Base-by-base conservation (phyloP, 805 yeast species). In the Hanseniaspora vineae region DNA sequence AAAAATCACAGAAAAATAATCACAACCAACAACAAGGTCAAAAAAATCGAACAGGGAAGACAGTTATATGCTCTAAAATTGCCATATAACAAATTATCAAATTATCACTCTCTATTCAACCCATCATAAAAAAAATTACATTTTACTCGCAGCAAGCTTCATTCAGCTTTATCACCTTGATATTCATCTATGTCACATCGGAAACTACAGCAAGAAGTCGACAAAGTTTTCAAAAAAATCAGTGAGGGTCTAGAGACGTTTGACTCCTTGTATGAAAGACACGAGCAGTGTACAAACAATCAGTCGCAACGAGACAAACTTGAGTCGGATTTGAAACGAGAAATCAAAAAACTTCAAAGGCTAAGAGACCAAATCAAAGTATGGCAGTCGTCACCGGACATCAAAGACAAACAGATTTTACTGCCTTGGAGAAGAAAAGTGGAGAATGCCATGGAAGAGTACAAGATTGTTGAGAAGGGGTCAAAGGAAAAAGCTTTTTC, bases 401-500 rank as follows among this genome's bases (percentile, higher is more conserved):
- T 90, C 48, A 88, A 92, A 61, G 94, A 90, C 58, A 94, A 89
- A 64, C 88, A 84, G 58, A 74, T 82, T 15, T 70, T 86, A 51
- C 72, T 83, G 48, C 96, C 90, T 58, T 84, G 88, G 59, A 71
- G 92, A 54, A 69, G 75, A 58, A 64, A 78, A 35, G 84, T 83
- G 48, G 81, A 77, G 54, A 69, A 70, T 52, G 94, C 95, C 50
- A 90, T 90, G 98, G 98, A 90, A 65, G 77, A 88, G 59, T 90
- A 90, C 67, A 92, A 90, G 64, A 95, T 88, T 47, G 89, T 89
- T 54, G 98, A 90, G 66, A 86, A 88, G 65, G 84, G 84, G 47
- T 82, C 87, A 68, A 90, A 90, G 67, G 89, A 94, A 48, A 90
- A 90, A 65, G 96, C 96, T 20, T 90, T 85, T 61, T 80, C 92